Evolutionary conservation across 176 grass and related monocot genomes (phyloP).

Genomic region (Tillandsia fasciculata): DNA sequence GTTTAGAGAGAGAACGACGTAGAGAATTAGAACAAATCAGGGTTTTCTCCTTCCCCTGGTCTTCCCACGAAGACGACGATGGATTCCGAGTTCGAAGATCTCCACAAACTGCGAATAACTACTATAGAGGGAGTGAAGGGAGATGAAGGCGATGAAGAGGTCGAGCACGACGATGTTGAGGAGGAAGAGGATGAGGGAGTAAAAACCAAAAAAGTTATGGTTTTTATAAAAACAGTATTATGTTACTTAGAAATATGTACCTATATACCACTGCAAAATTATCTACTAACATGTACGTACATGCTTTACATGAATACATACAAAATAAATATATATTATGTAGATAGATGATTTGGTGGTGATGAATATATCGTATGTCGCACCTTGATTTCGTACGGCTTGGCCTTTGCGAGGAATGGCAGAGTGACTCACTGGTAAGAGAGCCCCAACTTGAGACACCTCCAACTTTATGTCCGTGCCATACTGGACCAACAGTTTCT

Average conservation of each 20-base stretch:
- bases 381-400: conserved; percentile 56
- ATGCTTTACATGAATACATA: too few species aligned
- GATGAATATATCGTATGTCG: background rate
- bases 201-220: background rate
- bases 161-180: conserved; percentile 8
- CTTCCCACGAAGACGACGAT: background rate
- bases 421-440: conserved; percentile 46
- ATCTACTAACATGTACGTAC: too few species aligned
- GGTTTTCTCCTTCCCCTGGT: too few species aligned
- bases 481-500: conserved; percentile 58
- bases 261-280: too few species aligned
- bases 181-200: conserved; percentile 41
- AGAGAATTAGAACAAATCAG: too few species aligned
- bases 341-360: too few species aligned
- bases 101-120: background rate
- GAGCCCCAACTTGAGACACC: conserved; percentile 51
- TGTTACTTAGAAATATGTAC: too few species aligned
- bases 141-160: conserved; percentile 5
- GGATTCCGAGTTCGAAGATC: background rate
- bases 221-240: too few species aligned
- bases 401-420: conserved; percentile 36
- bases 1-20: too few species aligned
- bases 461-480: conserved; percentile 63
- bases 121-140: background rate
- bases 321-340: too few species aligned